Percentiles rank a stretch among this genome's conserved stretches.
phyloP scores from a whole-genome alignment of 305 asterid species.

The Ilex paraguariensis region DNA sequence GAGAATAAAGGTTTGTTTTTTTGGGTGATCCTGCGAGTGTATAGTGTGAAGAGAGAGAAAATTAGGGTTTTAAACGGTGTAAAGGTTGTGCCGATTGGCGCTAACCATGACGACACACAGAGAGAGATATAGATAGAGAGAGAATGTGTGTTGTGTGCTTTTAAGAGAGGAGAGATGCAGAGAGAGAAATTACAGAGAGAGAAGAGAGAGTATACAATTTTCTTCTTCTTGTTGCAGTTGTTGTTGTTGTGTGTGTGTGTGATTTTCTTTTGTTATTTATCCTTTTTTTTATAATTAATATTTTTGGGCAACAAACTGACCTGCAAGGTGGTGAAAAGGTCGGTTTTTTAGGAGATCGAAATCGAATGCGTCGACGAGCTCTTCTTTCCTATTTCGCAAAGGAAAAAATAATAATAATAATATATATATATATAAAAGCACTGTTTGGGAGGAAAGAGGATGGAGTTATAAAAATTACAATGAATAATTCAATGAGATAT shows the following conservation, averaged over 20 bases:
- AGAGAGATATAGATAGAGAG: constrained; percentile 12
- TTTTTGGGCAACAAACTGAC: background rate
- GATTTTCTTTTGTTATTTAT: background rate
- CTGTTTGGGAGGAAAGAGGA: no score
- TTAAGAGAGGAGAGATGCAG: constrained; percentile 6
- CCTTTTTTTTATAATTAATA: no score
- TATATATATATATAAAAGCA: no score
- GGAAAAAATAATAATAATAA: no score
- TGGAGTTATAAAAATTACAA: no score
- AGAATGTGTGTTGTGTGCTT: background rate
- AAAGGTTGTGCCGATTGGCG: constrained; percentile 34
- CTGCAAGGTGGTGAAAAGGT: constrained; percentile 11
- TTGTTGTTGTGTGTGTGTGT: constrained; percentile 10
- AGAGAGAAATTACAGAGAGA: background rate
- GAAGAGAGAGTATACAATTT: background rate
- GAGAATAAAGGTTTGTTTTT: constrained; percentile 5
- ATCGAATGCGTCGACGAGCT: background rate
- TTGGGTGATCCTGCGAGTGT: background rate
- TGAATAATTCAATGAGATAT: no score
- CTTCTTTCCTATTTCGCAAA: background rate
- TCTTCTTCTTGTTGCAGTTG: constrained; percentile 1
- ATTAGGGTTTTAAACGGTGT: constrained; percentile 45
- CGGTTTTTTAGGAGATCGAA: constrained; percentile 18
- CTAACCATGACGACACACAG: constrained; percentile 41
- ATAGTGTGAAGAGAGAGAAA: background rate